Conservation (phyloP, 2,329 filamentous ascomycete genomes). For the Penicillium psychrosexuale region DNA sequence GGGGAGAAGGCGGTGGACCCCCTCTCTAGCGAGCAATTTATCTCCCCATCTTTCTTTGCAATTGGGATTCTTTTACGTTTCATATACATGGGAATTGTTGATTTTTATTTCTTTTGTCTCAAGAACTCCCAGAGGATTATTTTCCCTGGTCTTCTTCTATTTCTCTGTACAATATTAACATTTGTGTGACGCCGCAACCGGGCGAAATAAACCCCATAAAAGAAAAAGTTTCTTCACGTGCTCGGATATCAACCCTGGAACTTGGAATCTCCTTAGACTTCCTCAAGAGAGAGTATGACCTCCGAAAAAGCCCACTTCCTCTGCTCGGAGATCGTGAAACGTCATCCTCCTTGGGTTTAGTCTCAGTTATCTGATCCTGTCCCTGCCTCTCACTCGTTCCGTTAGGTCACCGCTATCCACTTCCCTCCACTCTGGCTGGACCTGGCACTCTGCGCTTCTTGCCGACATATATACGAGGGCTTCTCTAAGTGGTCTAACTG, state of each 20-base stretch:
- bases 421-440: slow-evolving; percentile 19
- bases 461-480: slow-evolving; percentile 8
- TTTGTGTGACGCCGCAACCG: neutral
- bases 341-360: slow-evolving; percentile 21
- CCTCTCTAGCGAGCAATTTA: slow-evolving; percentile 16
- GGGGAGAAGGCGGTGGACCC: slow-evolving; percentile 18
- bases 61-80: neutral
- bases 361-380: slow-evolving; percentile 26
- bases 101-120: neutral
- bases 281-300: neutral
- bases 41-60: neutral
- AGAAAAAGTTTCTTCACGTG: neutral
- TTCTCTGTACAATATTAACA: neutral
- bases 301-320: slow-evolving; percentile 15
- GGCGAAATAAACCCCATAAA: neutral
- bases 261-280: neutral
- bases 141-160: neutral
- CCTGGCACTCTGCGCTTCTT: slow-evolving; percentile 15
- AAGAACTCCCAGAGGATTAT: too few species aligned
- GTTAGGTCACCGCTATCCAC: slow-evolving; percentile 19
- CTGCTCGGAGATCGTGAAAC: slow-evolving; percentile 13
- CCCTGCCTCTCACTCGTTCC: slow-evolving; percentile 21
- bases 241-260: neutral
- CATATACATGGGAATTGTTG: too few species aligned
- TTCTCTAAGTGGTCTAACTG: neutral